Conservation (phyloP, 495 filamentous ascomycete species). For the Penicillium lagena region DNA sequence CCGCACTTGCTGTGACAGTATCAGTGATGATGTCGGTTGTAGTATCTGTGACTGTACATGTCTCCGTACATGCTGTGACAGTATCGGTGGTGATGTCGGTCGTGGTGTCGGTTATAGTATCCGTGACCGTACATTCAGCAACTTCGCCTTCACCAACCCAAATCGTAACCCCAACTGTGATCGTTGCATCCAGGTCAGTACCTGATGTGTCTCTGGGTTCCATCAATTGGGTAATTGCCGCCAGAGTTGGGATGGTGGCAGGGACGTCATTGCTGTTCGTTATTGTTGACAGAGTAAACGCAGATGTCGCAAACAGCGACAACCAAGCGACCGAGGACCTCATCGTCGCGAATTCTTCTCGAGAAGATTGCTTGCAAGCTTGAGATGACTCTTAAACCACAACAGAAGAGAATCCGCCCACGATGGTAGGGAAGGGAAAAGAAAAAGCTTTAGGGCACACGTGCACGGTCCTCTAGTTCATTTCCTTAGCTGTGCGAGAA, state of each 20-base stretch:
- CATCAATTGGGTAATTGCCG: background rate
- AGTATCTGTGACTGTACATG: background rate
- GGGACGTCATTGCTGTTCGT: background rate
- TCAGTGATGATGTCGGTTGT: slow-evolving; percentile 5
- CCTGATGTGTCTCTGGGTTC: background rate
- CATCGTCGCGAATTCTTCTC: slow-evolving; percentile 6
- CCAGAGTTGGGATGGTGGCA: background rate
- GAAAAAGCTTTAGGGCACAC: background rate
- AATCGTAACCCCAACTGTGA: slow-evolving; percentile 7
- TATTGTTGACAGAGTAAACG: background rate
- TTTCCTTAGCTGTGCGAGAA: background rate
- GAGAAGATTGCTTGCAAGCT: background rate
- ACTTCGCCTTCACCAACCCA: slow-evolving; percentile 2
- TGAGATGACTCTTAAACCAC: background rate
- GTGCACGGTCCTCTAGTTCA: slow-evolving; percentile 1
- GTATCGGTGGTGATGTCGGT: too few relatives aligned
- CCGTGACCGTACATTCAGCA: background rate
- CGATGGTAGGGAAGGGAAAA: background rate
- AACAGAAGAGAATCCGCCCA: background rate
- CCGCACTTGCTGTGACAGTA: slow-evolving; percentile 1
- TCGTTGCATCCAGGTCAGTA: slow-evolving; percentile 3
- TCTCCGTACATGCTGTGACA: background rate
- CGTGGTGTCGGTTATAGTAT: too few relatives aligned
- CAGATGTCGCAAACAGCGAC: slow-evolving; percentile 7
- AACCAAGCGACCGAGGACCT: slow-evolving; percentile 1